Evolutionary conservation across 2,329 filamentous ascomycete genomes (phyloP).

Genomic region (Hymenoscyphus infarciens): DNA sequence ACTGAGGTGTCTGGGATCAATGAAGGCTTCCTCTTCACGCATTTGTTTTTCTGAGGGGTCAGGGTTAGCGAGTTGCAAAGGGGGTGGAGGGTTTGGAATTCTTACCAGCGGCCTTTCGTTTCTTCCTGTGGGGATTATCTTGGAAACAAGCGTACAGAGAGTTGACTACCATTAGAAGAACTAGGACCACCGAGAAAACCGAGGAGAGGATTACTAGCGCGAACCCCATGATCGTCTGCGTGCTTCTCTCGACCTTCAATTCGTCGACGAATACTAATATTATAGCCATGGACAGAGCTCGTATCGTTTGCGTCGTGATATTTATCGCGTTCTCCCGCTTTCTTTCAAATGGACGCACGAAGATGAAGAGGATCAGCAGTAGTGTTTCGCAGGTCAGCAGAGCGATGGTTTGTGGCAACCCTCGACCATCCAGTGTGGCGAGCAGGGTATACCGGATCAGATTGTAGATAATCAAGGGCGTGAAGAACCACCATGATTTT

Average conservation of each 20-base stretch:
- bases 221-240: conserved; percentile 90
- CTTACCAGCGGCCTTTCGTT: conserved; percentile 85
- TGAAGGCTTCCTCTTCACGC: not conserved
- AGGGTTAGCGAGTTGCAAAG: not conserved
- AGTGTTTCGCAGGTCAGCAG: conserved; percentile 70
- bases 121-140: conserved; percentile 85
- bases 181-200: conserved; percentile 73
- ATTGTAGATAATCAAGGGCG: conserved; percentile 85
- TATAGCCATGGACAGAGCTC: conserved; percentile 81
- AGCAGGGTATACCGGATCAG: conserved; percentile 84
- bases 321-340: conserved; percentile 90
- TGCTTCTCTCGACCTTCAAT: conserved; percentile 83
- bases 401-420: conserved; percentile 73
- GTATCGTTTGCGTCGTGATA: conserved; percentile 82
- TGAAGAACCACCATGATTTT: conserved; percentile 94
- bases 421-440: conserved; percentile 80
- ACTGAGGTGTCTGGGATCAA: not conserved
- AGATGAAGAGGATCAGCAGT: conserved; percentile 73
- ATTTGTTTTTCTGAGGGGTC: not conserved
- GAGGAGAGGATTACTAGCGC: conserved; percentile 87
- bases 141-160: conserved; percentile 77
- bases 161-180: conserved; percentile 85
- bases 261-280: conserved; percentile 92
- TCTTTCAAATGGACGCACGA: conserved; percentile 81
- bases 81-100: not conserved